Evolutionary conservation across 2,329 filamentous ascomycete genomes (phyloP), one percentile per base, ranked within the genome.

Genomic region (Trichoderma simmonsii): DNA sequence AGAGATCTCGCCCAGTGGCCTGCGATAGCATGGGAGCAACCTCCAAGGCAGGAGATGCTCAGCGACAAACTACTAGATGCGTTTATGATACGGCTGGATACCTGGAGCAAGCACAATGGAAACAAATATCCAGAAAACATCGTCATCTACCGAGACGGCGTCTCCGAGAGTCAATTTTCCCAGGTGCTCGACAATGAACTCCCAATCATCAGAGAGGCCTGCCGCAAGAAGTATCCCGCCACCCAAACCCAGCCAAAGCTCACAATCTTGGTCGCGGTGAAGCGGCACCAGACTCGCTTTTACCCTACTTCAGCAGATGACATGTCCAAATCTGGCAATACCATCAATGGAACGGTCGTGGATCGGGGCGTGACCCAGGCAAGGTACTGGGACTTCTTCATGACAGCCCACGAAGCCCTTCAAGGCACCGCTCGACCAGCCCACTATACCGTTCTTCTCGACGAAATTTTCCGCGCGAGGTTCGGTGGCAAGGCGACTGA

Each of bases 201-300:
- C 51, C 89, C 89, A 0, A 79, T 82, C 2, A 90, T 95, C 70
- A 85, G 90, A 6, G 81, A 84, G 8, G 93, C 93, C 0, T 95
- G 92, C 79, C 76, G 82, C 2, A 79, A 83, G 30, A 74, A 86
- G 0, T 95, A 94, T 77, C 85, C 87, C 0, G 82, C 84, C 51
- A 79, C 82, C n/a, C n/a, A 24, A 5, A 78, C 80, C 1, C 86
- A 84, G 2, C 92, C 93, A 0, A 89, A 87, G 57, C 85, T 97
- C 12, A 86, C 91, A 0, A 87, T 97, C 65, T 84, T 97, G 48
- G 86, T 97, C 3, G 94, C 94, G 0, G 94, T 94, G 34, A 98
- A 98, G 82, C 88, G 95, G 1, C 94, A 98, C 75, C 92, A 97
- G 76, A 97, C 93, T 0, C 89, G 95, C 0, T 97, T 98, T 82